Evolutionary conservation across 495 filamentous ascomycete species (phyloP).

Genomic region (Neurospora hispaniola): DNA sequence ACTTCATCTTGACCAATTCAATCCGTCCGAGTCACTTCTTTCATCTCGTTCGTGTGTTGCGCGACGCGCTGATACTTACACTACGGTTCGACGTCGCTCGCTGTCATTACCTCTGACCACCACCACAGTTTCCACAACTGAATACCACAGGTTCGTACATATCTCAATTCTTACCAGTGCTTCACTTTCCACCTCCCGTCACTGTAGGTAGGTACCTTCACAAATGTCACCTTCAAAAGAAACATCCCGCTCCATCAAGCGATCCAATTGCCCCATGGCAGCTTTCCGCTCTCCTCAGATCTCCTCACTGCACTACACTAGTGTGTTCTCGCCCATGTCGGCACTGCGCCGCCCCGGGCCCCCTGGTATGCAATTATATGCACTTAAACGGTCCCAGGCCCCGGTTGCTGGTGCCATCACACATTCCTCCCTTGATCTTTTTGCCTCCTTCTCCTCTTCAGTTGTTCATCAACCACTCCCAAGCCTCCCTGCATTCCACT

Average conservation of each 20-base stretch:
- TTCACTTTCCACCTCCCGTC: neutral
- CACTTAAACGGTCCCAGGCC: neutral
- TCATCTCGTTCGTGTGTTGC: neutral
- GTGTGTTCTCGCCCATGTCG: neutral
- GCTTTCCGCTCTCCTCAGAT: neutral
- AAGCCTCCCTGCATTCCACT: neutral
- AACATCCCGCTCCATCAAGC: neutral
- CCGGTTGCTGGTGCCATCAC: neutral
- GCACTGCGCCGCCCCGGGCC: neutral
- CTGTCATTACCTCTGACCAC: neutral
- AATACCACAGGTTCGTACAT: neutral
- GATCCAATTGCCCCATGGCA: neutral
- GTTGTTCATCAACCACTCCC: neutral
- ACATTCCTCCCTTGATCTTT: neutral
- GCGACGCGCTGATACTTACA: neutral
- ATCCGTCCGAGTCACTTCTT: neutral
- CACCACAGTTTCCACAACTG: neutral
- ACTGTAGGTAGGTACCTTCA: no score
- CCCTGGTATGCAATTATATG: neutral
- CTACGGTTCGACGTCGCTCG: neutral
- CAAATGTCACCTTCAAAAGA: no score
- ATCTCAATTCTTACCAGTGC: neutral
- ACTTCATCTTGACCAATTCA: neutral
- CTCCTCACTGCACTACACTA: neutral
- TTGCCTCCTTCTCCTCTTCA: neutral